Evolutionary conservation across 208 protist species (phyloP).

Genomic region (Trypanosoma boissoni): DNA sequence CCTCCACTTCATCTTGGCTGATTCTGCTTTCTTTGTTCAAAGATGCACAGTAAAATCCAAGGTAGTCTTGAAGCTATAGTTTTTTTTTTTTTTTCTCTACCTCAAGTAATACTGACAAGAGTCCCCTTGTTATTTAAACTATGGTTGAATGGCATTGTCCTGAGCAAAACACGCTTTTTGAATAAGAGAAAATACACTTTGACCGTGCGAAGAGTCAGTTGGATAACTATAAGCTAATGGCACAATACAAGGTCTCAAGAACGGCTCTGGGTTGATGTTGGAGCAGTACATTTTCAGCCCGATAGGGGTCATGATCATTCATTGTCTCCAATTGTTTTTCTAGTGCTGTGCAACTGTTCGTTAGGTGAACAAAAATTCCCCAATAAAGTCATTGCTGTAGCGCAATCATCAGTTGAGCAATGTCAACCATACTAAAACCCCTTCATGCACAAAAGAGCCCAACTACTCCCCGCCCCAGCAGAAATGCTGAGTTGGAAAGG

Average conservation of each 20-base stretch:
- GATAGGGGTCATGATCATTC: constrained; percentile 7
- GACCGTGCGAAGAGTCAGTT: constrained; percentile 5
- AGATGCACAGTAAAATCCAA: too few relatives aligned
- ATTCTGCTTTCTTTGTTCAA: too few relatives aligned
- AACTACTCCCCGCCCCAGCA: not conserved
- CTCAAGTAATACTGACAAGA: too few relatives aligned
- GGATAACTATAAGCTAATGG: constrained; percentile 6
- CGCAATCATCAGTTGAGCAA: not conserved
- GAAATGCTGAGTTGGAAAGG: not conserved
- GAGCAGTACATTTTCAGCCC: constrained; percentile 5
- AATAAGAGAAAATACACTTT: too few relatives aligned
- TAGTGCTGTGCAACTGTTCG: not conserved
- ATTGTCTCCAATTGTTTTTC: not conserved
- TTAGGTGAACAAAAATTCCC: constrained; percentile 2
- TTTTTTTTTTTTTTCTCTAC: too few relatives aligned
- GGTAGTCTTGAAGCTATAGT: too few relatives aligned
- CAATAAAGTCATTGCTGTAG: constrained; percentile 8
- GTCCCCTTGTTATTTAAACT: too few relatives aligned
- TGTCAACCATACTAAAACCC: not conserved
- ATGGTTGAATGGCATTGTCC: too few relatives aligned
- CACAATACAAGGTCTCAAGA: constrained; percentile 7
- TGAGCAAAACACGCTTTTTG: too few relatives aligned
- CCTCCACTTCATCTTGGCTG: too few relatives aligned
- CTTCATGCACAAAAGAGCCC: constrained; percentile 5
- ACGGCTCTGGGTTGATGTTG: constrained; percentile 6